These are phyloP conservation scores for Microdochium bolleyi DNA, from an alignment of 2,329 filamentous ascomycete genomes.

Conservation along the genomic window DNA sequence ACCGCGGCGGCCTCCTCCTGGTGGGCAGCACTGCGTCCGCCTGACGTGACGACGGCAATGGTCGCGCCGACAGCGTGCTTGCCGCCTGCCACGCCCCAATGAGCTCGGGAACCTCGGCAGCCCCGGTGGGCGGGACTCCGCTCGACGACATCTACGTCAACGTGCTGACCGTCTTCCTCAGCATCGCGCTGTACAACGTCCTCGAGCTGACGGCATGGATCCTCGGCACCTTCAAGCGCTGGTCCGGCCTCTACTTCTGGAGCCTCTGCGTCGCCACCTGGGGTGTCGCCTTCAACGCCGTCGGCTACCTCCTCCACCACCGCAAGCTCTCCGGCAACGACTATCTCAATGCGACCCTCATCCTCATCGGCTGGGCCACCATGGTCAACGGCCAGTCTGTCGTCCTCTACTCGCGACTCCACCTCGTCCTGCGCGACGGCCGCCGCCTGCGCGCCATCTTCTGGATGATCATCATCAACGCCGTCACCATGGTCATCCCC, in stretches of 20 bases:
- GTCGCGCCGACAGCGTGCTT: background rate
- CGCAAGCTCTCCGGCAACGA: conserved; percentile 7
- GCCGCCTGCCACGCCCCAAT: background rate
- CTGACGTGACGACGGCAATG: background rate
- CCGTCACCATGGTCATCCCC: conserved; percentile 43
- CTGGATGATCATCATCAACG: conserved; percentile 47
- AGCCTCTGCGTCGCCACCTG: conserved; percentile 22
- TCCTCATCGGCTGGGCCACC: conserved; percentile 43
- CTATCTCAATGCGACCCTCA: conserved; percentile 7
- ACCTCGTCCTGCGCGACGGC: conserved; percentile 46
- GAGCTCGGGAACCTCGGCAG: background rate
- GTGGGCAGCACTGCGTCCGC: background rate
- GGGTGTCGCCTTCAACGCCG: conserved; percentile 8
- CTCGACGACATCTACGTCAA: background rate
- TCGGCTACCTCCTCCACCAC: conserved; percentile 7
- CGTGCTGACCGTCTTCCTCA: background rate
- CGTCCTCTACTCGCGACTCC: conserved; percentile 51
- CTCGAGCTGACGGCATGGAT: conserved; percentile 28
- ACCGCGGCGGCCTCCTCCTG: background rate
- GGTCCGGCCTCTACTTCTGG: conserved; percentile 32
- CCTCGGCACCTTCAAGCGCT: conserved; percentile 27
- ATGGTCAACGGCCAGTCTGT: conserved; percentile 52
- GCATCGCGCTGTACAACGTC: conserved; percentile 28
- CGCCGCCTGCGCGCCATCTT: conserved; percentile 38
- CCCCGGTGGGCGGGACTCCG: background rate